Conservation (phyloP, 2,329 filamentous ascomycete species). For the Venturiaceae sp. region DNA sequence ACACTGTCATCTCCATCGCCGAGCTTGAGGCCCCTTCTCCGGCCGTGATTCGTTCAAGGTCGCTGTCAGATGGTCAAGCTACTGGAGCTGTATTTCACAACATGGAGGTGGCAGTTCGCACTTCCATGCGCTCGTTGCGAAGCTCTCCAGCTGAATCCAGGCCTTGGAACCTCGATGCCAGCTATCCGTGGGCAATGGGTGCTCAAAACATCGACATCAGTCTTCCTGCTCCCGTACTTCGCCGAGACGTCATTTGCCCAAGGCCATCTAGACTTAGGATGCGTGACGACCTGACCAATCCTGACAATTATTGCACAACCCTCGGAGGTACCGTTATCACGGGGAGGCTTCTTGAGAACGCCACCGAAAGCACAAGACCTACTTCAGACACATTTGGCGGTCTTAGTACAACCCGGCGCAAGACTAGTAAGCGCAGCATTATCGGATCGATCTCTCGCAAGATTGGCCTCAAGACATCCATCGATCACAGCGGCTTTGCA, state of each 20-base stretch:
- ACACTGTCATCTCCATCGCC: conserved; percentile 1
- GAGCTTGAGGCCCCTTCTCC: conserved; percentile 10
- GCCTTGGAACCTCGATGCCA: conserved; percentile 12
- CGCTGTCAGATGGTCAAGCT: conserved; percentile 1
- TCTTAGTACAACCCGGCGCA: conserved; percentile 7
- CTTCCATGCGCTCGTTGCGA: conserved; percentile 12
- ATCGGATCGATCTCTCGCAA: conserved; percentile 11
- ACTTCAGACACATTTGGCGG: conserved; percentile 5
- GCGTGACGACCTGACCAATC: background rate
- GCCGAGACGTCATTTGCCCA: conserved; percentile 5
- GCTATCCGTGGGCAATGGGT: conserved; percentile 12
- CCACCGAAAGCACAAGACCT: background rate
- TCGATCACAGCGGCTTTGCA: conserved; percentile 9
- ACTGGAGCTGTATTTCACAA: background rate
- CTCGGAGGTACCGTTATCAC: background rate
- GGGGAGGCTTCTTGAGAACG: background rate
- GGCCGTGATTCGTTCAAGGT: conserved; percentile 1
- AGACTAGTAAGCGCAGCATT: conserved; percentile 10
- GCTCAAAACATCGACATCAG: conserved; percentile 10
- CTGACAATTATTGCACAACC: background rate
- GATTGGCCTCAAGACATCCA: conserved; percentile 6
- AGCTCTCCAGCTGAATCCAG: conserved; percentile 5
- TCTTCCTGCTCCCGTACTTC: conserved; percentile 10
- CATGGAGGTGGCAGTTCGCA: conserved; percentile 8
- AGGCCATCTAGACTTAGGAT: conserved; percentile 8